Evolutionary conservation across 352 stramenopile species (phyloP).

Genomic region (Nothophytophthora sp.): DNA sequence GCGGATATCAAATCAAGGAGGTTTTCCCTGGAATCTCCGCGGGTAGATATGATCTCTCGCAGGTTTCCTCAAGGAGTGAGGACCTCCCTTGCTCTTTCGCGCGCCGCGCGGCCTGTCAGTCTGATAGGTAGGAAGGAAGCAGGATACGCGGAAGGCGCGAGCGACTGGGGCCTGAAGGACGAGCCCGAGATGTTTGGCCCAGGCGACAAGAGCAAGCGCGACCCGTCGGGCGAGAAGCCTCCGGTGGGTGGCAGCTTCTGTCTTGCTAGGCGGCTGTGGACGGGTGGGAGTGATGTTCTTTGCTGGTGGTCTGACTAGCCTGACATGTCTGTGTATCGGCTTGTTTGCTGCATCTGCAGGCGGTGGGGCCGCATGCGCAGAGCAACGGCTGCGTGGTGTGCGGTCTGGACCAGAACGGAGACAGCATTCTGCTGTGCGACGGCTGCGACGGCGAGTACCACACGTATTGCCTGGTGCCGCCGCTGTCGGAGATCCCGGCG

Average conservation of each 20-base stretch:
- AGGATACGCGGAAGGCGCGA: background rate
- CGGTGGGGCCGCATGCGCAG: conserved; percentile 25
- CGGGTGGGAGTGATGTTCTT: background rate
- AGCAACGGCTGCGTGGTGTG: conserved; percentile 70
- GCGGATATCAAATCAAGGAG: too few species aligned
- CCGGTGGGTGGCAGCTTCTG: background rate
- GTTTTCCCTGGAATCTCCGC: too few species aligned
- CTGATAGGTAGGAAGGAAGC: too few species aligned
- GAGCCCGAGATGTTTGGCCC: conserved; percentile 21
- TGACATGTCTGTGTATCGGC: too few species aligned
- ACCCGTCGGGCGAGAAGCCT: conserved; percentile 13
- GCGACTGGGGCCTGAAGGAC: too few species aligned
- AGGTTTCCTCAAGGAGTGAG: too few species aligned
- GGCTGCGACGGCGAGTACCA: conserved; percentile 89
- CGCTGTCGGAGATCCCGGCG: conserved; percentile 67
- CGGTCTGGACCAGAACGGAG: conserved; percentile 67
- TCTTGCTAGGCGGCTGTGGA: background rate
- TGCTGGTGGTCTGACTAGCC: background rate
- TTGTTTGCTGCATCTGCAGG: conserved; percentile 4
- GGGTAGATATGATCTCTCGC: too few species aligned
- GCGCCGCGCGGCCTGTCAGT: too few species aligned
- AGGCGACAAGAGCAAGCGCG: conserved; percentile 20
- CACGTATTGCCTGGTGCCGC: conserved; percentile 80
- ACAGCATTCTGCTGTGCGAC: conserved; percentile 84
- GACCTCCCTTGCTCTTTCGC: too few species aligned